A percentile compares a stretch with the other conserved stretches of the same genome.
These are phyloP conservation scores for Nasturtium officinale DNA, from an alignment of 345 rosid genomes.

Conservation along the genomic window DNA sequence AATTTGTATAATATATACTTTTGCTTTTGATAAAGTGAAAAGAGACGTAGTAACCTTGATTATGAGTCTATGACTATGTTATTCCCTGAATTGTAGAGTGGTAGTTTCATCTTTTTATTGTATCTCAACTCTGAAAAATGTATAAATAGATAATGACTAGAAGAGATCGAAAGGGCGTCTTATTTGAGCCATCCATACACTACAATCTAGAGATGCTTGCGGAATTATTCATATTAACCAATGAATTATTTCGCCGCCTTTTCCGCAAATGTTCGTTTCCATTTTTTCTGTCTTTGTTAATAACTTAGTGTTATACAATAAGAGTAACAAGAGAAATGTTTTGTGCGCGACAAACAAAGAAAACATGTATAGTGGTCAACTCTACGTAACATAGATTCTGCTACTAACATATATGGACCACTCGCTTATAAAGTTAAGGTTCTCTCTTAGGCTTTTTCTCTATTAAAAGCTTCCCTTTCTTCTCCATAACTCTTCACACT, in stretches of 20 bases:
- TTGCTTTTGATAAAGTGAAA: conserved; percentile 37
- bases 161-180: conserved; percentile 36
- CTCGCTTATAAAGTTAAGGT: conserved; percentile 36
- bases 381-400: conserved; percentile 30
- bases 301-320: conserved; percentile 13
- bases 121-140: background rate
- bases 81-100: background rate
- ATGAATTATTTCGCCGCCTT: conserved; percentile 21
- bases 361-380: conserved; percentile 44
- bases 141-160: conserved; percentile 36
- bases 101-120: background rate
- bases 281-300: background rate
- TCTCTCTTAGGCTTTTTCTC: conserved; percentile 37
- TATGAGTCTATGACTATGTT: background rate
- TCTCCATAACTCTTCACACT: conserved; percentile 38
- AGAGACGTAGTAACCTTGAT: conserved; percentile 22
- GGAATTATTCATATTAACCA: conserved; percentile 38
- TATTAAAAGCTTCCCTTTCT: conserved; percentile 32
- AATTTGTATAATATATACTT: conserved; percentile 5
- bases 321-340: conserved; percentile 7
- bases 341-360: conserved; percentile 22
- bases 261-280: conserved; percentile 22
- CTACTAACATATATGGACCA: conserved; percentile 36
- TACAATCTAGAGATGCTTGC: conserved; percentile 35
- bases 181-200: conserved; percentile 39